A percentile compares a stretch with the other conserved stretches of the same genome.
Conservation (phyloP, 129 eudicot genomes). For the Tagetes erecta region DNA sequence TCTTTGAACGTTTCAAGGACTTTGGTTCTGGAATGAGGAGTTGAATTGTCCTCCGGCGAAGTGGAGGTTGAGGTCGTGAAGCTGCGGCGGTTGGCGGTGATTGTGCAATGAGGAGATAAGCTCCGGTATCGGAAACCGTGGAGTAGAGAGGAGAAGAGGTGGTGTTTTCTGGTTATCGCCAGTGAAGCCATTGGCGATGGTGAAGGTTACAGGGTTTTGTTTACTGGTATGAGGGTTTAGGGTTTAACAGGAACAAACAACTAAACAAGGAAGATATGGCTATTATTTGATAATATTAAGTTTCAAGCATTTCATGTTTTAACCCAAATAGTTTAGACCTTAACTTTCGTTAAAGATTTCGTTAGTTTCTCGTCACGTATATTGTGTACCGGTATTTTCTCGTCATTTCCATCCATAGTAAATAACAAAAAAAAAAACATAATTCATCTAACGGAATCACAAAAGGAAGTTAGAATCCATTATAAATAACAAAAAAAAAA, state of each 20-base stretch:
- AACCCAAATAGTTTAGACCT: too few species aligned
- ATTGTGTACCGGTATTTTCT: too few species aligned
- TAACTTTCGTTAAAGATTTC: too few species aligned
- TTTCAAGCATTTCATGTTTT: too few species aligned
- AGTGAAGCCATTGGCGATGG: conserved; percentile 52
- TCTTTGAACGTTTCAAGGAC: conserved; percentile 70
- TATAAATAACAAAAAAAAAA: too few species aligned
- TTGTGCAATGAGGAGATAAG: conserved; percentile 42
- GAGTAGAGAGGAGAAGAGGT: conserved; percentile 50
- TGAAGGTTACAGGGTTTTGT: conserved; percentile 9
- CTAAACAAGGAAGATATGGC: not conserved
- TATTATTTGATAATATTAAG: too few species aligned
- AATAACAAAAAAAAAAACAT: too few species aligned
- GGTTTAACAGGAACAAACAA: conserved; percentile 10
- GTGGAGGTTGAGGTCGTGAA: conserved; percentile 33
- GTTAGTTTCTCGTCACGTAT: too few species aligned
- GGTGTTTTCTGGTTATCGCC: conserved; percentile 43
- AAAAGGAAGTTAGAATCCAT: too few species aligned
- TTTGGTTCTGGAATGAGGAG: conserved; percentile 48
- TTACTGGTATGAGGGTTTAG: conserved; percentile 23
- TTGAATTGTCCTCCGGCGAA: conserved; percentile 38
- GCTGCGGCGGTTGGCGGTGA: conserved; percentile 46
- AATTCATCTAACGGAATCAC: too few species aligned
- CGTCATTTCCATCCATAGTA: too few species aligned
- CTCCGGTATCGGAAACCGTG: conserved; percentile 45